Base-by-base conservation (phyloP, 495 filamentous ascomycete species). In the Parmelia sp. region DNA sequence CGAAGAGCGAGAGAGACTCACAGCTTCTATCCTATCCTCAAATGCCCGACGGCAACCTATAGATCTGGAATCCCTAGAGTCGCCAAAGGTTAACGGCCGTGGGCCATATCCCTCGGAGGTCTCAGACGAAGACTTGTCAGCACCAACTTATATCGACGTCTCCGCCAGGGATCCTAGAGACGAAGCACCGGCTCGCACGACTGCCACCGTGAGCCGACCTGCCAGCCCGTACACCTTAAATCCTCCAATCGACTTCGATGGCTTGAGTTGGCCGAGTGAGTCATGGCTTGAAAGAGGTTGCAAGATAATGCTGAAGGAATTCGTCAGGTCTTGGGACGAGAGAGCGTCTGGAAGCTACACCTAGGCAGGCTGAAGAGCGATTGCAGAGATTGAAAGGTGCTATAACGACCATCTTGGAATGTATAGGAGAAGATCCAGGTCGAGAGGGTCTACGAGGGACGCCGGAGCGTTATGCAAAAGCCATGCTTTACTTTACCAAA, bases 401-500 rank as follows among this genome's bases (percentile, higher is more conserved):
- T 57, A 86, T 98, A 23, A 80, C 85, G 45, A 97, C 94, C 7
- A 90, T 98, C 42, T 80, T 98, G 10, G 95, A 98, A 77, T 97
- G 94, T 69, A 82, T 98, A 47, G 95, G 94, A 64, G 94, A 98
- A 76, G 95, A 98, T 72, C 91, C 94, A 0, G 87, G 93, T 70
- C 84, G 94, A 45, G 92, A 96, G 71, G 94, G 94, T 10, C 79
- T 98, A 33, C 82, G 89, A 4, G 88, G 86, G 47, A 98, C 94
- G 2, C 94, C 95, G 3, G 85, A 89, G 68, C 79, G 94, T 63
- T 97, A 97, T 76, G 94, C 95, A 64, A 93, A 93, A 75, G 94
- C 94, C 8, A 92, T 98, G 91, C 82, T 98, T 27, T 96, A 89
- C 80, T 96, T 98, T 77, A 98, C 94, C n/a, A 96, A 96, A 73